These are phyloP conservation scores for Populus trichocarpa DNA, from an alignment of 441 rosid species.

Conservation along the genomic window DNA sequence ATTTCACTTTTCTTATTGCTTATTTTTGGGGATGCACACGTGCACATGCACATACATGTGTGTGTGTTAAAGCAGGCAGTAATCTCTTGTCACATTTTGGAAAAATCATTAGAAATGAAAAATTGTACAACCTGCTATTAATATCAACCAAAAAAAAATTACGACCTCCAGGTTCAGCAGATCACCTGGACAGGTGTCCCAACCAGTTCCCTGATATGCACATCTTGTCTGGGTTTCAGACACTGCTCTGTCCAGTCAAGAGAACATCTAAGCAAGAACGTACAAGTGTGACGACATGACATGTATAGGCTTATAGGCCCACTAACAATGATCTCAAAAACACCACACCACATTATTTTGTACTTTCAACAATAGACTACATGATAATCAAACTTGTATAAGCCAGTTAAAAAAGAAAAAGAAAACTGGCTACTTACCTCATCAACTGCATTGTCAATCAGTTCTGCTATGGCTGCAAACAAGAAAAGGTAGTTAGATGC, in stretches of 20 bases:
- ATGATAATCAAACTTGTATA: not conserved
- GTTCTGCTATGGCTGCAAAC: constrained; percentile 86
- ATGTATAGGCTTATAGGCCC: not conserved
- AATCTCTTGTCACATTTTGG: not conserved
- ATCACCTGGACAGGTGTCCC: not conserved
- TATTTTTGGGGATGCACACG: not conserved
- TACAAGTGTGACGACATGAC: not conserved
- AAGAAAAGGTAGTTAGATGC: constrained; percentile 13
- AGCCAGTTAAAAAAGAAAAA: not conserved
- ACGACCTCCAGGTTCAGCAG: not conserved
- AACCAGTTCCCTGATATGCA: not conserved
- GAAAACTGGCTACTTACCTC: constrained; percentile 55
- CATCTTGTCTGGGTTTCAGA: not conserved
- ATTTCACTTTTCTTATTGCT: not conserved
- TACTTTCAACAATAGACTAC: not conserved
- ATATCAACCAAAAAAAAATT: not conserved
- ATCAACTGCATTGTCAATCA: constrained; percentile 93
- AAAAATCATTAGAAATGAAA: not conserved
- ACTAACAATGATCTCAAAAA: not conserved
- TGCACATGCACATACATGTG: not conserved
- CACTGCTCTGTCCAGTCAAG: not conserved
- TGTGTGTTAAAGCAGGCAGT: not conserved
- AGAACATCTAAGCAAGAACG: not conserved
- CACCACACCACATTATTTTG: not conserved
- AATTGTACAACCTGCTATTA: not conserved